Evolutionary conservation across 208 protist species (phyloP), one percentile per base, ranked within the genome.

Genomic region (Eutreptiella sp.): DNA sequence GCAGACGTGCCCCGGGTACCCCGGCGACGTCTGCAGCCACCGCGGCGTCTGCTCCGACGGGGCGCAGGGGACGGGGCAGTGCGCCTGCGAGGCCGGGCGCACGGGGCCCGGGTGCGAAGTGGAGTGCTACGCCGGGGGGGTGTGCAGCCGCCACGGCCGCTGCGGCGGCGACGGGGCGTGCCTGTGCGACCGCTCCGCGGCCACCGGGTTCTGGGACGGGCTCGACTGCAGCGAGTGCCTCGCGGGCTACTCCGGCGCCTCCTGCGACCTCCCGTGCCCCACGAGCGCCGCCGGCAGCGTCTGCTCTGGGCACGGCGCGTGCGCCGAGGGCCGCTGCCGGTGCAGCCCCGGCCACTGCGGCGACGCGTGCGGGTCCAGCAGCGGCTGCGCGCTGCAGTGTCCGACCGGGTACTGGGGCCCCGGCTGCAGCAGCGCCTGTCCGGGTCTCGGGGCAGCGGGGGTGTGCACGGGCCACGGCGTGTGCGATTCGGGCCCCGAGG

Each of bases 21-120:
- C n/a, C n/a, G 16, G 23, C 46, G 45, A 64, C 11, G 46, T 62
- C 4, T 64, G 58, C 53, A 63, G 29, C 43, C 33, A 62, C n/a
- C 7, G 29, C 4, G 58, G 58, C 16, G 36, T 5, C 24, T 64
- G 58, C 23, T 54, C 29, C 11, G 58, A 64, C 9, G 58, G 58
- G 7, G 48, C 33, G 16, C 21, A 58, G 48, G 58, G 29, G 0
- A 63, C 72, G 21, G 77, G 66, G 0, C 28, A 26, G 3, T 83
- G 74, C 31, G 35, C 7, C 2, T 83, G 70, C 39, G 36, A 57
- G 36, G 9, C 23, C 34, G 57, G 57, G 5, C 68, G 35, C 16
- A 11, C 58, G 5, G 57, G 61, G 14, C 5, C 24, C 11, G 61
- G 34, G 28, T 67, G 61, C 26, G 33, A 14, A 9, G 33, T 7